Percentiles rank a stretch among this genome's conserved stretches.
Evolutionary conservation across 441 rosid species (phyloP).

Genomic region (Caryocar brasiliense): DNA sequence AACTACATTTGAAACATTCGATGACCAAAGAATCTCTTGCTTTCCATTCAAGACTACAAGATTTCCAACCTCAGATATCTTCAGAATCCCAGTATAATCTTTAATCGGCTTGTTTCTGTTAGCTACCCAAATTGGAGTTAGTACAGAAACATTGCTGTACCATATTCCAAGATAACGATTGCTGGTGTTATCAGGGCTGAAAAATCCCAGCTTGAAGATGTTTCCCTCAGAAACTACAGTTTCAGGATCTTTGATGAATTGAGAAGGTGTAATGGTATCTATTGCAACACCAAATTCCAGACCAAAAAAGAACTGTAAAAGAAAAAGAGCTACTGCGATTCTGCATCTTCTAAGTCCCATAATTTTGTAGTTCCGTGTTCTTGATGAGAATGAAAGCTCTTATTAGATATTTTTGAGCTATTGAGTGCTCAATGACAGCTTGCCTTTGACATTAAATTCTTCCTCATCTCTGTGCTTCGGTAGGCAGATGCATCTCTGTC

Average conservation of each 20-base stretch:
- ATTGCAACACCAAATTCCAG: slow-evolving; percentile 5
- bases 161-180: slow-evolving; percentile 41
- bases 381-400: background rate
- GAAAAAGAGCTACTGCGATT: background rate
- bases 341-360: background rate
- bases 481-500: too few species aligned
- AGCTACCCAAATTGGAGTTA: slow-evolving; percentile 40
- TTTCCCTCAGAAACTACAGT: slow-evolving; percentile 17
- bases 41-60: slow-evolving; percentile 30
- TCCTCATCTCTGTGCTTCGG: too few species aligned
- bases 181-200: slow-evolving; percentile 32
- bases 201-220: slow-evolving; percentile 35
- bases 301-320: slow-evolving; percentile 7
- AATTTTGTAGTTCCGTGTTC: too few species aligned
- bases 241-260: slow-evolving; percentile 24
- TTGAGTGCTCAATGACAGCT: too few species aligned
- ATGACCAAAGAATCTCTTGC: slow-evolving; percentile 31
- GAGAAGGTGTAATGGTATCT: slow-evolving; percentile 22
- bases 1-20: slow-evolving; percentile 15
- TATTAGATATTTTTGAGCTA: too few species aligned
- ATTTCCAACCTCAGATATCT: slow-evolving; percentile 29
- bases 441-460: too few species aligned
- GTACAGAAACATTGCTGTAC: slow-evolving; percentile 19
- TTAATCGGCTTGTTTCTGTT: slow-evolving; percentile 32
- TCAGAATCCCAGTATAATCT: slow-evolving; percentile 34